Evolutionary conservation across 495 filamentous ascomycete species (phyloP).

Genomic region (Aspergillus egyptiacus): DNA sequence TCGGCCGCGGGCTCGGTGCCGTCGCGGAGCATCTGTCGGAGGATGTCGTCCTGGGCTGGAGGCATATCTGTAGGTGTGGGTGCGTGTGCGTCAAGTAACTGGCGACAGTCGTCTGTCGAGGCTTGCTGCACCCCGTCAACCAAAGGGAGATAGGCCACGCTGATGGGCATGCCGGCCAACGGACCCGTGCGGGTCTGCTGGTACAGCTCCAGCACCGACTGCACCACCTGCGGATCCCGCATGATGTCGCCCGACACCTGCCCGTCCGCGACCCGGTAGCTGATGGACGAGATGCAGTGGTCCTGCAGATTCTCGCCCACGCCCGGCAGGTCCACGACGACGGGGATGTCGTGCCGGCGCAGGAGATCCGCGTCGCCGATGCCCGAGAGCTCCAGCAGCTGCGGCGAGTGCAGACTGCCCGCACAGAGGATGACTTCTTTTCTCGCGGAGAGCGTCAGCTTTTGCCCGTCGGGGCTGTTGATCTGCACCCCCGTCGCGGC

Average conservation of each 20-base stretch:
- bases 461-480: conserved; percentile 6
- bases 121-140: not conserved
- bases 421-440: conserved; percentile 24
- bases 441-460: conserved; percentile 29
- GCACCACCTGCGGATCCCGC: not conserved
- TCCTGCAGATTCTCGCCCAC: conserved; percentile 33
- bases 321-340: conserved; percentile 23
- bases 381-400: conserved; percentile 49
- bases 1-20: not conserved
- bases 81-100: conserved; percentile 17
- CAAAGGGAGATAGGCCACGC: not conserved
- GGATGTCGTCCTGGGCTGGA: conserved; percentile 47
- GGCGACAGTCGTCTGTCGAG: not conserved
- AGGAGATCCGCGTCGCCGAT: conserved; percentile 35
- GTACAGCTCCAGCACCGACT: conserved; percentile 4
- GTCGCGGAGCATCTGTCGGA: conserved; percentile 34
- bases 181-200: conserved; percentile 1
- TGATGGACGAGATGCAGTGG: conserved; percentile 11
- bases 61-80: too few relatives aligned
- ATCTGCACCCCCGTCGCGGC: conserved; percentile 28
- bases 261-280: conserved; percentile 11
- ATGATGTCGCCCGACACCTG: not conserved
- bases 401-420: conserved; percentile 5
- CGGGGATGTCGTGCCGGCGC: conserved; percentile 23
- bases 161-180: not conserved